Evolutionary conservation across 192 early-diverging fungal species (phyloP), one percentile per base, ranked within the genome.

Genomic region (Chytriomyces hyalinus): DNA sequence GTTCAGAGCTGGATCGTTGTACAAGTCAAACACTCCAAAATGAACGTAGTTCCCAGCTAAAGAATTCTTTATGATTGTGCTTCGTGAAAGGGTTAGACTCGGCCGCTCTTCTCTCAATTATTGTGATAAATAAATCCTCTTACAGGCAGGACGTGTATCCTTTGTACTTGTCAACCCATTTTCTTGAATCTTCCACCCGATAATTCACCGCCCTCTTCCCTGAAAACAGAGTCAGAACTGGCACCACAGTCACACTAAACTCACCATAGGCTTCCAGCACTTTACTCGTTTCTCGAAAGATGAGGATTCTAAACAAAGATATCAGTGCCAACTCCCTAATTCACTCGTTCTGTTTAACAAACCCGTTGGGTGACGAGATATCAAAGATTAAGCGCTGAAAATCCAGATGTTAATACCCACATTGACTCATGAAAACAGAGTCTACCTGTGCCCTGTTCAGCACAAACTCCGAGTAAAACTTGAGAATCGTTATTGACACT

Each of bases 11-110:
- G 86, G 88, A 80, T 96, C 95, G 59, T 90, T 88, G 72, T 97
- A 97, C 43, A 97, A 84, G 64, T 89, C 89, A 84, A 96, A 93
- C 47, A 96, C 93, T n/a, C 94, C 94, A 84, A 97, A 95, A 49
- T 92, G 93, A 51, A 96, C 93, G 78, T 96, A 97, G 65, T 90
- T 87, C 69, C 95, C 95, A 5, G 88, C 82, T 2, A 96, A 76
- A 22, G 92, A 85, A 6, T 87, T 86, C 53, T 86, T 86, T 69
- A 96, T 73, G 1, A 92, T 93, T 63, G 76, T 75, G 10, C 81
- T 82, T 51, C 8, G n/a, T 11, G 53, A 11, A 36, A 10, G 24
- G 17, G 10, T 26, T n/a, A 20, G 11, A 15, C 7, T 1, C 17
- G 79, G 17, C n/a, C 51, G 49, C 43, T 9, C 28, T 49, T 22